Evolutionary conservation across 2,329 filamentous ascomycete species (phyloP), one percentile per base, ranked within the genome.

Genomic region (Helotiales sp.): DNA sequence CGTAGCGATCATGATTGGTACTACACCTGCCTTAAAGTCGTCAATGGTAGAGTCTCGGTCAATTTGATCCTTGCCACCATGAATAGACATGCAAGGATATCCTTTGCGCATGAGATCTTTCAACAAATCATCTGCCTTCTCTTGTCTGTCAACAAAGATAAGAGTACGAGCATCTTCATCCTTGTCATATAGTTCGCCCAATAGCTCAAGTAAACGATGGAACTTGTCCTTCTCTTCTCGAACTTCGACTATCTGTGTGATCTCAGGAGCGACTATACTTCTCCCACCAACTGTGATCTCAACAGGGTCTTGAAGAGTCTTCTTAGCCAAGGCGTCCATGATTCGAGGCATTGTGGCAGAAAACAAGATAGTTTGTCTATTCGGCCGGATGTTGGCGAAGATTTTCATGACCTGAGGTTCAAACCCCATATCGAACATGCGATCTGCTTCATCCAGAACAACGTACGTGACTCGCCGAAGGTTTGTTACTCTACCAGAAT

Each of bases 391-490:
- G 69, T 95, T 96, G 64, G 86, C 86, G 71, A 98, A 87, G 58
- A 99, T 95, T 74, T 96, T 97, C 85, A 95, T 95, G 54, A 99
- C 93, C 73, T 99, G 95, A 2, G 95, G 93, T 75, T 96, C 93
- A 70, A 99, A 99, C 13, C 95, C 95, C 95, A 99, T 98, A 73
- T 99, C 95, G 71, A 98, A 97, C 95, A 99, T 98, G 61, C 95
- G 89, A 74, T 99, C 95, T 48, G 95, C 95, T 76, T 99, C 95
- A 71, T 99, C 95, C 36, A 99, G 83, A 10, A 99, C 95, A 24
- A 97, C 86, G 72, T 98, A 99, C 0, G 91, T 95, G 12, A 96
- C 91, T 62, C 95, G 84, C 65, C 84, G 86, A 56, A 99, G 80
- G 69, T 96, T 98, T 12, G 93, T 96, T 9, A 98, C 93, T 62